phyloP scores from a whole-genome alignment of 495 filamentous ascomycete species.

The Immersiella caudata region DNA sequence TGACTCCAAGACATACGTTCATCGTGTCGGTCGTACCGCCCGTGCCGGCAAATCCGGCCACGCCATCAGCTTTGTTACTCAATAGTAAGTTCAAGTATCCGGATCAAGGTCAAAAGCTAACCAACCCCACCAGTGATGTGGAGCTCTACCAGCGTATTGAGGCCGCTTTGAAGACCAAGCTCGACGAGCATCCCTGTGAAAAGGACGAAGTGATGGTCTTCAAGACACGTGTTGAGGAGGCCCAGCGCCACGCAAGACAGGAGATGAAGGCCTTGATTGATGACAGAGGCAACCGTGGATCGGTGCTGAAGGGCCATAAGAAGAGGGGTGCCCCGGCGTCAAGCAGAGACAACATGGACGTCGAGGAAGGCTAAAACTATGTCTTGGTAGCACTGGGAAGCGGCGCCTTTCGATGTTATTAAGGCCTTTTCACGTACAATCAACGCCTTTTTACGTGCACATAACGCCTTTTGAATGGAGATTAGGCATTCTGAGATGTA shows the following conservation, averaged over 20 bases:
- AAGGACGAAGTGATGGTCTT: constrained; percentile 92
- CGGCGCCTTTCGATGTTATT: no score
- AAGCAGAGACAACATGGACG: constrained; percentile 73
- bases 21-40: constrained; percentile 91
- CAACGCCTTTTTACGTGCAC: no score
- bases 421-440: no score
- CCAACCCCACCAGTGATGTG: constrained; percentile 56
- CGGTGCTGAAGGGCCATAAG: constrained; percentile 57
- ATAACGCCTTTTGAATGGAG: no score
- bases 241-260: constrained; percentile 76
- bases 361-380: constrained; percentile 77
- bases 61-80: constrained; percentile 79
- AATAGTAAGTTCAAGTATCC: constrained; percentile 69
- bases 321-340: constrained; percentile 54
- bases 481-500: no score
- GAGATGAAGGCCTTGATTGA: constrained; percentile 86
- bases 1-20: constrained; percentile 91
- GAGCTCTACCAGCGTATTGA: constrained; percentile 88
- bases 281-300: constrained; percentile 67
- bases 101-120: constrained; percentile 11
- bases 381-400: no score
- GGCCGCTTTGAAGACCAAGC: constrained; percentile 72
- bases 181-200: constrained; percentile 46
- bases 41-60: constrained; percentile 86
- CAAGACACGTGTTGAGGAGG: constrained; percentile 75